Percentiles rank a stretch among this genome's conserved stretches.
Evolutionary conservation across 768 basidiomycete genomes (phyloP).

Genomic region (Leccinum variicolor): DNA sequence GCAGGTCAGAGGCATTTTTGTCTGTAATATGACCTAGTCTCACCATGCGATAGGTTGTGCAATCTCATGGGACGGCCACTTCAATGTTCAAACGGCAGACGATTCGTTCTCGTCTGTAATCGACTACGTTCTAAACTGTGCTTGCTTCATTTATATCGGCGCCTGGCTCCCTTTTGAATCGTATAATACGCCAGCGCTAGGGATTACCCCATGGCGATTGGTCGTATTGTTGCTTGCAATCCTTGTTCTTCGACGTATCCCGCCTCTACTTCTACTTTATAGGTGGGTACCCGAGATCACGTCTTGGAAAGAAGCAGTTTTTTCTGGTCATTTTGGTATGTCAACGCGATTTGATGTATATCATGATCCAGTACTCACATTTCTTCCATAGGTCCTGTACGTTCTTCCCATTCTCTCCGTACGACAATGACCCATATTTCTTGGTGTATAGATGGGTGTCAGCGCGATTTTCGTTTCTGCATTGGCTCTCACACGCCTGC

Average conservation of each 20-base stretch:
- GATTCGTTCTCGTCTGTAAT: conserved; percentile 89
- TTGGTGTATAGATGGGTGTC: conserved; percentile 73
- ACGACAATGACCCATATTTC: background rate
- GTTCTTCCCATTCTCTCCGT: conserved; percentile 18
- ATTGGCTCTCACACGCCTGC: conserved; percentile 61
- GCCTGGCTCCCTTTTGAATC: conserved; percentile 76
- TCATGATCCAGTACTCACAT: background rate
- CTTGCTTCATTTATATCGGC: conserved; percentile 80
- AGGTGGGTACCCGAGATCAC: conserved; percentile 84
- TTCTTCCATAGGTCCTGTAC: conserved; percentile 46
- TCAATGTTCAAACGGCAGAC: conserved; percentile 76
- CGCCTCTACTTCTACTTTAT: conserved; percentile 72
- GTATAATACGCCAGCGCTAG: conserved; percentile 55
- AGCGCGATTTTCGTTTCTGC: conserved; percentile 86
- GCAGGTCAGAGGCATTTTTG: conserved; percentile 45
- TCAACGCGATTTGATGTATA: conserved; percentile 4
- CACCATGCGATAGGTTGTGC: conserved; percentile 60
- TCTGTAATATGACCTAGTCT: background rate
- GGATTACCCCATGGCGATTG: conserved; percentile 69
- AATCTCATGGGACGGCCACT: conserved; percentile 89
- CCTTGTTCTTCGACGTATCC: conserved; percentile 75
- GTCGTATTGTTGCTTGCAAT: conserved; percentile 64
- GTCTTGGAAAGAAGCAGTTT: conserved; percentile 83
- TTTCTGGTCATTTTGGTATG: conserved; percentile 87
- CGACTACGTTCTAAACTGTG: conserved; percentile 81